Evolutionary conservation across 208 protist species (phyloP), one percentile per base, ranked within the genome.

Genomic region (Trypanosoma grayi): DNA sequence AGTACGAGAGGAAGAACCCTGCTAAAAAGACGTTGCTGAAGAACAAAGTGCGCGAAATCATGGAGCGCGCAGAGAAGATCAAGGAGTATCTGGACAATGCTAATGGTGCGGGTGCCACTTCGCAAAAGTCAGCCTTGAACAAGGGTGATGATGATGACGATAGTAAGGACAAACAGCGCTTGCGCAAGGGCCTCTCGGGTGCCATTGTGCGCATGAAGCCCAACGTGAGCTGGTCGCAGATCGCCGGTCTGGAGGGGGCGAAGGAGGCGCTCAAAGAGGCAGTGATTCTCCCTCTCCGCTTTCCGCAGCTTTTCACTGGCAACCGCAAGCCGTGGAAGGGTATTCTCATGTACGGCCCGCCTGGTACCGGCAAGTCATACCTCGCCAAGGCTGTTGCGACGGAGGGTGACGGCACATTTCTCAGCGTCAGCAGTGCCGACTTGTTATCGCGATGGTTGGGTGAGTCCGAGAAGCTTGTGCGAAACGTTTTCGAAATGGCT

Each of bases 51-150:
- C 70, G 60, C 9, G 89, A 98, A 57, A 97, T 98, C 59, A 81
- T 99, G 34, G 89, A 92, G 24, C 84, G 98, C 24, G 94, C 97
- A 10, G 97, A 99, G 66, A 90, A 93, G 72, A 89, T 99, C 53
- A 99, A 99, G 69, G 74, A 97, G 56, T 94, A 90, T 48, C 63
- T 98, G 7, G 84, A 96, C 41, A 85, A 86, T 54, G 77, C 84
- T 41, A 79, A 58, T 11, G 58, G 56, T 22, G 37, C 46, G 27
- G 68, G 41, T 33, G 77, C 31, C 45, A 81, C 73, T 22, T 54
- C 65, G 25, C 81, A 89, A 61, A 87, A 90, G 52, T 86, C 82
- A 8, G 63, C 73, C 16, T 75, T 71, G 1, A 79, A 79, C 45
- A 80, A 80, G 33, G 95, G 93, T 56, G 95, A 94, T 46, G 60